Percentiles rank a stretch among this genome's conserved stretches.
These are phyloP conservation scores for Dipteronia dyeriana DNA, from an alignment of 345 rosid species.

Conservation along the genomic window DNA sequence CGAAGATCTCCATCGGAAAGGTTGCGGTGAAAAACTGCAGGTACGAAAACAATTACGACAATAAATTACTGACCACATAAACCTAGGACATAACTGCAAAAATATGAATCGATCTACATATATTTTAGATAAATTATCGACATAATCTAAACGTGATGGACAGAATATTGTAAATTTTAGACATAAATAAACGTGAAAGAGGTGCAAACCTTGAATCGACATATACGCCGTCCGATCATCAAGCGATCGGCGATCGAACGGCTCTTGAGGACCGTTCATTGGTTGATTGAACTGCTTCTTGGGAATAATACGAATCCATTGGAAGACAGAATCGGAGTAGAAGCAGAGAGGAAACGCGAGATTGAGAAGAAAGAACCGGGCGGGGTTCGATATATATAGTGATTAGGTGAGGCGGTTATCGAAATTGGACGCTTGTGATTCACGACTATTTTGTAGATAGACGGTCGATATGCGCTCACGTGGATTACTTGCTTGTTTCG, in stretches of 20 bases:
- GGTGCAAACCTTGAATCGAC: neutral
- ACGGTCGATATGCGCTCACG: slow-evolving; percentile 29
- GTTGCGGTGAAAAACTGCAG: neutral
- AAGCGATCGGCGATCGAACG: neutral
- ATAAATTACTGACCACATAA: no score
- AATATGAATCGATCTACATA: no score
- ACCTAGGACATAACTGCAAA: no score
- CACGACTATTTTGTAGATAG: neutral
- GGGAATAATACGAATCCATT: no score
- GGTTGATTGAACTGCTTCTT: no score
- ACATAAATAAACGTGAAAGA: neutral
- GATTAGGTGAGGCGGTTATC: neutral
- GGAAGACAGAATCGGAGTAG: no score
- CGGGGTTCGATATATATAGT: slow-evolving; percentile 33
- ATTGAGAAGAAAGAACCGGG: neutral
- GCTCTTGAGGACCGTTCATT: neutral
- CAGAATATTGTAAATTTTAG: no score
- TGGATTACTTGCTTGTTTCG: slow-evolving; percentile 11
- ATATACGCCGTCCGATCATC: no score
- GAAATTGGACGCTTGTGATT: slow-evolving; percentile 39
- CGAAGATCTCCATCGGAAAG: neutral
- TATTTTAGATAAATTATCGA: no score
- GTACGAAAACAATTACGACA: neutral
- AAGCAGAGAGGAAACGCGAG: no score
- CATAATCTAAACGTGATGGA: no score